Conservation (phyloP, 202 grass and related monocot species). For the Elaeis oleifera region DNA sequence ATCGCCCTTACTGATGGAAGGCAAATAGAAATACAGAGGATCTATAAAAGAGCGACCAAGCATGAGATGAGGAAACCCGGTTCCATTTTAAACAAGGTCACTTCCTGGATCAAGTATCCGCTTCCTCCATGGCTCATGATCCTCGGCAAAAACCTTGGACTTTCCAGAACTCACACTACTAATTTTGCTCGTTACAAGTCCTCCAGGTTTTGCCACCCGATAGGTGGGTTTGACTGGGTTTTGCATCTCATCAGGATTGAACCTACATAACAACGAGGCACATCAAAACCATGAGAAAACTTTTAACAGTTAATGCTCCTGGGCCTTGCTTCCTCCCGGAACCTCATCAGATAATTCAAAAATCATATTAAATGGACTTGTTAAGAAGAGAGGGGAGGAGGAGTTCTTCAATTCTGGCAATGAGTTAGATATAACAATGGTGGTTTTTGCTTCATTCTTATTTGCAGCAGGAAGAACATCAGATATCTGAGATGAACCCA, state of each 20-base stretch:
- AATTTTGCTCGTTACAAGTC: conserved; percentile 27
- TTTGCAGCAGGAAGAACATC: too few relatives aligned
- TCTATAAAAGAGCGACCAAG: conserved; percentile 72
- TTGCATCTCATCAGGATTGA: conserved; percentile 54
- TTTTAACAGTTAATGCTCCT: background rate
- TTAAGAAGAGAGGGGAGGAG: too few relatives aligned
- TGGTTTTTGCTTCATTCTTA: too few relatives aligned
- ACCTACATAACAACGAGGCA: conserved; percentile 33
- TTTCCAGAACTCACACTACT: conserved; percentile 32
- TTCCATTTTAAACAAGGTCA: conserved; percentile 77
- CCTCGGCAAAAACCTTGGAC: conserved; percentile 44
- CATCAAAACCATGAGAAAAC: background rate
- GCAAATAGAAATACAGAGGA: conserved; percentile 89
- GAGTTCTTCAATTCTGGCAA: too few relatives aligned
- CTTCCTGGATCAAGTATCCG: conserved; percentile 75
- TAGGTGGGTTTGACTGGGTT: conserved; percentile 51
- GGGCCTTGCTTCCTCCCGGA: too few relatives aligned
- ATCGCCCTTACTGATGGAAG: conserved; percentile 27
- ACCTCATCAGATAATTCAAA: too few relatives aligned
- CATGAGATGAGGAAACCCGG: conserved; percentile 58
- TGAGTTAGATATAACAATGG: too few relatives aligned
- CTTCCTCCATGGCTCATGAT: conserved; percentile 38
- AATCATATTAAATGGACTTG: too few relatives aligned
- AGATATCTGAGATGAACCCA: too few relatives aligned
- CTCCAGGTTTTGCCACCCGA: conserved; percentile 31